Percentiles rank a stretch among this genome's conserved stretches.
These are phyloP conservation scores for Trypanosoma mega DNA, from an alignment of 208 protist genomes.

Conservation along the genomic window DNA sequence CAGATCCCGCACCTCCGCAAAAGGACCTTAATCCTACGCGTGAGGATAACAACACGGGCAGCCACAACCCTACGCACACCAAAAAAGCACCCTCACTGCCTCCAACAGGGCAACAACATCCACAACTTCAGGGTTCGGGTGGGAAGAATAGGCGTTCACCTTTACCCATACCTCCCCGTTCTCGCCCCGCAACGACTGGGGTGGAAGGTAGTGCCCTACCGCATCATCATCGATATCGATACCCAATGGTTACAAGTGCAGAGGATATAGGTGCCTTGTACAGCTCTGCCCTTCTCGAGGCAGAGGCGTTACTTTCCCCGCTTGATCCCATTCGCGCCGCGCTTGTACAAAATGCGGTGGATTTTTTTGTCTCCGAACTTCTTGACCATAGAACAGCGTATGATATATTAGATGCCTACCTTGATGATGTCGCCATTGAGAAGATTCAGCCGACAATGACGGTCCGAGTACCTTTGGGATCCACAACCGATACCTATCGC, in stretches of 20 bases:
- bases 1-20: no score
- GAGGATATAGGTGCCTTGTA: constrained; percentile 72
- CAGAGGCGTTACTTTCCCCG: constrained; percentile 69
- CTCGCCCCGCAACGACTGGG: background rate
- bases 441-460: constrained; percentile 40
- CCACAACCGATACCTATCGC: constrained; percentile 15
- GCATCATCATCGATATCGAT: constrained; percentile 59
- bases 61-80: background rate
- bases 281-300: constrained; percentile 50
- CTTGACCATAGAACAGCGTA: constrained; percentile 27
- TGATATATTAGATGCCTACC: constrained; percentile 49
- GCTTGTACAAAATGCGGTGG: constrained; percentile 70
- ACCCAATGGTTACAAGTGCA: constrained; percentile 49
- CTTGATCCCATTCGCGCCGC: constrained; percentile 85
- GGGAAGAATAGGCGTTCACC: constrained; percentile 22
- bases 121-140: constrained; percentile 3
- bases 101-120: no score
- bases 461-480: constrained; percentile 9
- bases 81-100: background rate
- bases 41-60: background rate
- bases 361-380: constrained; percentile 39
- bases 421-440: constrained; percentile 70
- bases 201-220: constrained; percentile 24
- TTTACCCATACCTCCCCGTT: background rate
- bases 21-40: background rate